A percentile compares a stretch with the other conserved stretches of the same genome.
Evolutionary conservation across 352 stramenopile species (phyloP).

Genomic region (Pythium coloratum): DNA sequence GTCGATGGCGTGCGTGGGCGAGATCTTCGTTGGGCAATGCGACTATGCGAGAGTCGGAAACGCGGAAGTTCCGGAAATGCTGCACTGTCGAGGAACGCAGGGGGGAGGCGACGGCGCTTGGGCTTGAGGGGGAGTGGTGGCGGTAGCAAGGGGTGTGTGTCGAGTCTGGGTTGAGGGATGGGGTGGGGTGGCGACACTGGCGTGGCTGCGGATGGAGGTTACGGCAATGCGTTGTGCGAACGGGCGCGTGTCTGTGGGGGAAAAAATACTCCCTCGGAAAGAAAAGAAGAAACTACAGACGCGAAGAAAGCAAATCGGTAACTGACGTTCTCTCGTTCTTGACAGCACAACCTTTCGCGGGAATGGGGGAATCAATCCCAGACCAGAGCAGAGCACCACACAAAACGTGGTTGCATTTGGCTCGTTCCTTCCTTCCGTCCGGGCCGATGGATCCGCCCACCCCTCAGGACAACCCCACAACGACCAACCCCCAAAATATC

Average conservation of each 20-base stretch:
- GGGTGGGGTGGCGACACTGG: slow-evolving; percentile 3
- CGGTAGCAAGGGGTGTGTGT: background rate
- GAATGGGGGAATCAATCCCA: background rate
- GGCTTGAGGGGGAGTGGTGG: background rate
- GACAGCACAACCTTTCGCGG: background rate
- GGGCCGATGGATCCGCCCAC: background rate
- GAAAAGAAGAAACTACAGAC: background rate
- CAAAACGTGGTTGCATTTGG: background rate
- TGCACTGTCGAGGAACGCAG: background rate
- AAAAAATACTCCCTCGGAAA: background rate
- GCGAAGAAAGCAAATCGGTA: background rate
- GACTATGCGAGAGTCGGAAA: background rate
- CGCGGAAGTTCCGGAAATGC: background rate
- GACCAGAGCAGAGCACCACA: background rate
- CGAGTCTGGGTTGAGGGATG: background rate
- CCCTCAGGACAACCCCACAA: background rate
- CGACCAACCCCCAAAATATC: background rate
- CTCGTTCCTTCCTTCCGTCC: background rate
- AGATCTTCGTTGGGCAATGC: background rate
- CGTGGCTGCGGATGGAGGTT: background rate
- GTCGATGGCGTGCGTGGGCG: background rate
- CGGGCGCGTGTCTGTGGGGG: too few species aligned
- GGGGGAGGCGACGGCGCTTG: background rate
- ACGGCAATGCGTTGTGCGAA: background rate
- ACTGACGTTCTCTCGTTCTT: slow-evolving; percentile 4